Evolutionary conservation across 2,329 filamentous ascomycete species (phyloP).

Genomic region (Alternaria burnsii): DNA sequence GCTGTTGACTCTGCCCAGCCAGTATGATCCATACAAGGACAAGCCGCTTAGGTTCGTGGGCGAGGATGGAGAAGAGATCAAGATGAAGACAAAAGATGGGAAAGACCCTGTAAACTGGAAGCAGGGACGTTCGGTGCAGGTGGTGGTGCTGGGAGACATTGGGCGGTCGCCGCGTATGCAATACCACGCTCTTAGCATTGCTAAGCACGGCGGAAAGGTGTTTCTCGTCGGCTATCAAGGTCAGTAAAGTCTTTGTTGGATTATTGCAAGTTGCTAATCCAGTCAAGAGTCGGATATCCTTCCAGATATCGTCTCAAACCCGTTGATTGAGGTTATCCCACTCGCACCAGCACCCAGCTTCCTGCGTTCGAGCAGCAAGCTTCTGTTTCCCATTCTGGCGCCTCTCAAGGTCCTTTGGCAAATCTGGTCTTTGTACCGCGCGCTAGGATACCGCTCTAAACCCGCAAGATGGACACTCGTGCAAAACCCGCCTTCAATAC

Average conservation of each 20-base stretch:
- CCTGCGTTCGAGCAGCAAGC: conserved; percentile 71
- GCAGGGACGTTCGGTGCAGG: conserved; percentile 69
- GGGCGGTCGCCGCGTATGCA: conserved; percentile 97
- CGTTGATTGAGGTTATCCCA: conserved; percentile 74
- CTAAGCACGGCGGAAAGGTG: conserved; percentile 79
- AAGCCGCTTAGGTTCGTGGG: conserved; percentile 33
- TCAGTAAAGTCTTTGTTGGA: conserved; percentile 43
- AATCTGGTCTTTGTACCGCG: conserved; percentile 72
- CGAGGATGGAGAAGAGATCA: conserved; percentile 34
- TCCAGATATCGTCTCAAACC: conserved; percentile 75
- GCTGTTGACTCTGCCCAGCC: conserved; percentile 62
- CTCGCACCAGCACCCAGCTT: conserved; percentile 72
- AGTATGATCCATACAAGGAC: conserved; percentile 57
- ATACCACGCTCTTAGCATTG: conserved; percentile 94
- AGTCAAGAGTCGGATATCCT: conserved; percentile 77
- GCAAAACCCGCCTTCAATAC: conserved; percentile 94
- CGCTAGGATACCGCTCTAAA: conserved; percentile 77
- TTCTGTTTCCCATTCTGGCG: conserved; percentile 80
- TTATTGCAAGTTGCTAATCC: background rate
- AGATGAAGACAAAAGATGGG: conserved; percentile 31
- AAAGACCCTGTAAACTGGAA: conserved; percentile 34
- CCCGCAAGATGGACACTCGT: conserved; percentile 86
- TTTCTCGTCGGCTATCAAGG: conserved; percentile 89
- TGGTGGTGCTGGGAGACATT: conserved; percentile 93
- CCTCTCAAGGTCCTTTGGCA: conserved; percentile 90